These are phyloP conservation scores for Globisporangium okanoganense DNA, from an alignment of 352 stramenopile species.

Conservation along the genomic window DNA sequence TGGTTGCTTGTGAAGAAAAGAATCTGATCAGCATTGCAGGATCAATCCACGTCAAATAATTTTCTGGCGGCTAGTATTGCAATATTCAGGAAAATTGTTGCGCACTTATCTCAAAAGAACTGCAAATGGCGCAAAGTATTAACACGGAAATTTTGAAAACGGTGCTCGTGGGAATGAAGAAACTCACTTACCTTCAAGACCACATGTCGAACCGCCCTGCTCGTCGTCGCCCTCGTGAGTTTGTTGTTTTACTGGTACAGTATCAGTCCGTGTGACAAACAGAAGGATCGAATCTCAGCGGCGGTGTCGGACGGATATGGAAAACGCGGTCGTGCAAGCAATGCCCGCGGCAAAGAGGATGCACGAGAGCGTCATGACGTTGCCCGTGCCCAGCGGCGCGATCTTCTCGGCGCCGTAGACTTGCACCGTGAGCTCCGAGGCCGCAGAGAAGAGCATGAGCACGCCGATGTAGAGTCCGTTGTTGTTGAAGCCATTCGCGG, in stretches of 20 bases:
- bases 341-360: constrained; percentile 54
- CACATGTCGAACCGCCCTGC: no score
- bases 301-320: constrained; percentile 14
- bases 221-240: no score
- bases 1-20: no score
- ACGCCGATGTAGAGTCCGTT: constrained; percentile 77
- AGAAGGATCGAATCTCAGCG: neutral
- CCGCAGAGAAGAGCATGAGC: constrained; percentile 58
- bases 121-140: no score
- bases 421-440: constrained; percentile 67
- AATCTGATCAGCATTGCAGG: no score
- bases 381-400: constrained; percentile 50
- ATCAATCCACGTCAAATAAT: no score
- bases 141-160: no score
- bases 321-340: constrained; percentile 40
- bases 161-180: no score
- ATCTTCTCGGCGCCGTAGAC: constrained; percentile 70
- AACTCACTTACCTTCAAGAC: no score
- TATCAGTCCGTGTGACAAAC: neutral
- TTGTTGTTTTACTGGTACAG: neutral
- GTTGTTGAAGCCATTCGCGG: constrained; percentile 66
- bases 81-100: no score
- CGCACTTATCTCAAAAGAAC: no score
- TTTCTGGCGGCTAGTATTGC: no score
- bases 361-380: constrained; percentile 55